Base-by-base conservation (phyloP, 805 yeast genomes). In the Sugiyamaella americana region DNA sequence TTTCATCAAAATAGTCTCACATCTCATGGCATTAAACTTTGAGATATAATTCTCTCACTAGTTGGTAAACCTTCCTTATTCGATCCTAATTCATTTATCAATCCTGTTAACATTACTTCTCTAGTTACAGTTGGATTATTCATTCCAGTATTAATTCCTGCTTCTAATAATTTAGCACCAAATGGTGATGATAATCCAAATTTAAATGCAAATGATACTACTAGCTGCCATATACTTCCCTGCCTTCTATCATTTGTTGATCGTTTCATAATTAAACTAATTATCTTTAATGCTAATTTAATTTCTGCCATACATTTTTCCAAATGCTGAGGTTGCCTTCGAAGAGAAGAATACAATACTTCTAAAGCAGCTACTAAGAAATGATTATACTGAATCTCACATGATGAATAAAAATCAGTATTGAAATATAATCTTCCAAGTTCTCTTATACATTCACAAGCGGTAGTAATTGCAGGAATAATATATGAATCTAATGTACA, bases 311-410 rank as follows among this genome's bases (percentile, higher is more conserved):
- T 41, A 40, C 56, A 55, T 8, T 43, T 46, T 13, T 48, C 50
- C 19, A 52, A 44, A 41, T 41, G 48, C 8, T 43, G 44, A 8
- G 61, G 59, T 11, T 54, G 57, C 20, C 53, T 53, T 13, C 47
- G 49, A 6, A 56, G 49, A 1, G 57, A 56, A 6, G 49, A 43
- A 37, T 57, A 55, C 22, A 58, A 37, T 2, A 57, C 59, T 19
- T 59, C 57, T 18, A 58, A 42, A 3, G 60, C 54, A 3, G 60
- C 49, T 8, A 58, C 48, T 39, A 58, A 40, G 36, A 57, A 57
- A 24, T 58, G 57, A 43, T 54, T 57, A 46, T 58, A 58, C 43
- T 57, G 61, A 17, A 57, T 49, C 35, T 52, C 56, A 34, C 58
- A 57, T 4, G 47, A 43, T 11, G 48, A 18, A 48, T 57, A 57